These are phyloP conservation scores for Populus alba DNA, from an alignment of 345 rosid species.

Conservation along the genomic window DNA sequence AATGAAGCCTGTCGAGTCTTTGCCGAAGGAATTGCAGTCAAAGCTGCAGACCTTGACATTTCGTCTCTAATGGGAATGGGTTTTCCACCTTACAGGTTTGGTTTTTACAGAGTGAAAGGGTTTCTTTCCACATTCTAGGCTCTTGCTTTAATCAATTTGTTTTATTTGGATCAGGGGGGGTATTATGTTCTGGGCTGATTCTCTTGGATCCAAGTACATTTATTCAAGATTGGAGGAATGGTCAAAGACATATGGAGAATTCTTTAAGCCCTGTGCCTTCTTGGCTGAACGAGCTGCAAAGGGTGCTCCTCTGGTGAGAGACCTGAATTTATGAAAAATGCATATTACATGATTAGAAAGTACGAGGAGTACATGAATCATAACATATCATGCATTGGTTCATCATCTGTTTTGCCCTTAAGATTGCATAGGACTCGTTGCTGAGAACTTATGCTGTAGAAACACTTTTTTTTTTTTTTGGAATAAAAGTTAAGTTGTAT, in stretches of 20 bases:
- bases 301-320: conserved; percentile 47
- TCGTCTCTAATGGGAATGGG: conserved; percentile 94
- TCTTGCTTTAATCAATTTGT: conserved; percentile 11
- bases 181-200: conserved; percentile 82
- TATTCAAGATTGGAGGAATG: conserved; percentile 69
- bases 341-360: neutral
- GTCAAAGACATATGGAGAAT: conserved; percentile 71
- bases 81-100: conserved; percentile 85
- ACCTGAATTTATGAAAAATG: neutral
- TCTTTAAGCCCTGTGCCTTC: conserved; percentile 91
- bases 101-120: neutral
- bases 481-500: too few species aligned
- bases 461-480: too few species aligned
- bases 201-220: conserved; percentile 25
- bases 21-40: conserved; percentile 89
- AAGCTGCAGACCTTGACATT: conserved; percentile 92
- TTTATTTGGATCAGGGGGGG: conserved; percentile 69
- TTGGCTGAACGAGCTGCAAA: conserved; percentile 71
- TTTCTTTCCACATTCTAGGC: neutral
- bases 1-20: conserved; percentile 93
- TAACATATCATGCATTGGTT: neutral
- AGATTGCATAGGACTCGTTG: neutral
- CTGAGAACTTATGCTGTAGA: neutral
- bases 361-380: neutral
- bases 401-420: neutral